Percentiles rank a stretch among this genome's conserved stretches.
phyloP scores from a whole-genome alignment of 2,329 filamentous ascomycete species.

The Metarhizium sp. region DNA sequence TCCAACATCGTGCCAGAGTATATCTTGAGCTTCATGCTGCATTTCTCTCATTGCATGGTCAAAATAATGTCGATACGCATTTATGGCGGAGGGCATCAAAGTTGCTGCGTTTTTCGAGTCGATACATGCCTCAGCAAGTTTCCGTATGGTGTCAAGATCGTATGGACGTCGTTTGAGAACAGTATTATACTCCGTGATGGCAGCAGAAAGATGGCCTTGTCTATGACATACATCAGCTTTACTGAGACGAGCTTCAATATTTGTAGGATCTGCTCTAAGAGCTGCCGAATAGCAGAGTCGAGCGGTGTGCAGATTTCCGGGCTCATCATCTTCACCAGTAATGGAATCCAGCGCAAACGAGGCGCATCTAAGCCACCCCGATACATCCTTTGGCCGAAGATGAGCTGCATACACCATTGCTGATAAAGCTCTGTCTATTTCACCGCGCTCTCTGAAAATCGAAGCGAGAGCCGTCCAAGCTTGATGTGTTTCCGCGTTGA shows the following conservation, averaged over 20 bases:
- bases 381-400: conserved; percentile 49
- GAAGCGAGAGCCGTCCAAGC: conserved; percentile 55
- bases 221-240: conserved; percentile 50
- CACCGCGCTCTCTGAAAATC: conserved; percentile 51
- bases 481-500: conserved; percentile 57
- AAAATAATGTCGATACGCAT: conserved; percentile 40
- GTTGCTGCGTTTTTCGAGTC: conserved; percentile 38
- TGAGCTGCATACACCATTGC: conserved; percentile 54
- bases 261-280: conserved; percentile 46
- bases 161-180: conserved; percentile 42
- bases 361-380: conserved; percentile 50
- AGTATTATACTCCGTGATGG: conserved; percentile 47
- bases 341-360: conserved; percentile 44
- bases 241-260: conserved; percentile 47
- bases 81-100: conserved; percentile 29
- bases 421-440: conserved; percentile 46
- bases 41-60: conserved; percentile 27
- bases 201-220: conserved; percentile 42
- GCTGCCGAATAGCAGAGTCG: conserved; percentile 51
- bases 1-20: conserved; percentile 73
- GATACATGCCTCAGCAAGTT: conserved; percentile 47
- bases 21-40: conserved; percentile 23
- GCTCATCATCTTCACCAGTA: conserved; percentile 39
- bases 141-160: conserved; percentile 45
- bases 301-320: conserved; percentile 41